Evolutionary conservation across 75 land plant species (phyloP).

Genomic region (Ceratopteris richardii): DNA sequence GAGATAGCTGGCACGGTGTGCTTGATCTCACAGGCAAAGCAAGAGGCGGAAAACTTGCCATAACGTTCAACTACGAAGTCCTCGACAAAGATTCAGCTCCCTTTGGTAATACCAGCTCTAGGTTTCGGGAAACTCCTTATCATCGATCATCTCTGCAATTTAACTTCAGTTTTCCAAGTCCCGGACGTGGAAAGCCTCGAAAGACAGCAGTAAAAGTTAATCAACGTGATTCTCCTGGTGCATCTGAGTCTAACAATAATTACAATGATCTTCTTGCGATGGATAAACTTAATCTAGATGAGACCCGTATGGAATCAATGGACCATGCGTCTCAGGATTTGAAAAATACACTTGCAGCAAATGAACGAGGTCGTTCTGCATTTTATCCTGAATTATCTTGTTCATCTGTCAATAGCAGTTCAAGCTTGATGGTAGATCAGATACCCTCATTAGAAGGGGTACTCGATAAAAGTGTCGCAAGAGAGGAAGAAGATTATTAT

Average conservation of each 20-base stretch:
- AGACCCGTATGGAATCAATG: no score
- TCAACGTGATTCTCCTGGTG: conserved; percentile 5
- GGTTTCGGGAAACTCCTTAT: conserved; percentile 9
- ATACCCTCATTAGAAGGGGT: no score
- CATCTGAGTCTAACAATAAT: conserved; percentile 12
- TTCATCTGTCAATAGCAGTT: no score
- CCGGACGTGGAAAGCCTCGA: conserved; percentile 36
- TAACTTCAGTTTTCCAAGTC: conserved; percentile 60
- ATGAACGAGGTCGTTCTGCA: no score
- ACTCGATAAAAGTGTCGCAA: no score
- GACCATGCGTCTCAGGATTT: not conserved
- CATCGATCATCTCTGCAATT: conserved; percentile 33
- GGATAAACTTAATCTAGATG: conserved; percentile 15
- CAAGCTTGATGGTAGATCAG: no score
- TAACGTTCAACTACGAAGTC: conserved; percentile 71
- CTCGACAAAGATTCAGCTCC: conserved; percentile 43
- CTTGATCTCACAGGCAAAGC: conserved; percentile 75
- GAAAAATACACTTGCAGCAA: not conserved
- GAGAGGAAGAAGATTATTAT: no score
- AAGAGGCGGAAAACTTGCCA: conserved; percentile 58
- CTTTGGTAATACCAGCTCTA: conserved; percentile 9
- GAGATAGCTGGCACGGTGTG: conserved; percentile 50
- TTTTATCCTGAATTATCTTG: no score
- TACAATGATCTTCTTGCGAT: conserved; percentile 12
- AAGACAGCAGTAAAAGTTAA: not conserved